These are phyloP conservation scores for Saccharomycopsis malanga DNA, from an alignment of 805 yeast species.

Conservation along the genomic window DNA sequence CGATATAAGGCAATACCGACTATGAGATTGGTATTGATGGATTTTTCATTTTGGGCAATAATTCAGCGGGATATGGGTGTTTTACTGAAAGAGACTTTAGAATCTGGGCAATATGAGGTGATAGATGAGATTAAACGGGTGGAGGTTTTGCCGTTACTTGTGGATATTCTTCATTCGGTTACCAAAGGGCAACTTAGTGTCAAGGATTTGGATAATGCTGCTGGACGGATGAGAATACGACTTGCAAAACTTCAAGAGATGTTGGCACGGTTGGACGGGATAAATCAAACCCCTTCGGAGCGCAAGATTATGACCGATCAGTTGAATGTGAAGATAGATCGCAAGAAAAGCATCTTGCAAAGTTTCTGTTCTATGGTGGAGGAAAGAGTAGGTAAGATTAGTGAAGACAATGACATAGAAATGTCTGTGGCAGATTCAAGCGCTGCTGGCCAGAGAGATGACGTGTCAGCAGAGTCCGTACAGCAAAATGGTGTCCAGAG, in stretches of 20 bases:
- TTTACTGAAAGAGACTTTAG: too few relatives aligned
- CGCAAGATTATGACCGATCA: constrained; percentile 11
- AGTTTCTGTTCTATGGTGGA: constrained; percentile 1
- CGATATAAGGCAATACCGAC: too few relatives aligned
- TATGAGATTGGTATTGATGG: too few relatives aligned
- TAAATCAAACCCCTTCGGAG: constrained; percentile 25
- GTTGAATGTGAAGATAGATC: constrained; percentile 11
- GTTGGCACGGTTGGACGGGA: constrained; percentile 27
- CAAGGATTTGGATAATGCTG: constrained; percentile 17
- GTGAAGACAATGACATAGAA: not conserved
- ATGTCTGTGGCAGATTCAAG: not conserved
- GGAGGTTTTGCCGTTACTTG: constrained; percentile 14
- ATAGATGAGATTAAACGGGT: constrained; percentile 17
- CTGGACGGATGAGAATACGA: constrained; percentile 18
- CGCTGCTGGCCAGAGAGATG: too few relatives aligned
- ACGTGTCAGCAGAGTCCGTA: too few relatives aligned
- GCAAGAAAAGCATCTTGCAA: constrained; percentile 8
- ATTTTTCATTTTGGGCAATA: too few relatives aligned
- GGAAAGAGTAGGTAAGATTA: constrained; percentile 5
- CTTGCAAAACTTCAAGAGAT: constrained; percentile 32
- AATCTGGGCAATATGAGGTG: too few relatives aligned
- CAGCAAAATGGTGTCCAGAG: too few relatives aligned
- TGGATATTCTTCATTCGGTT: constrained; percentile 12
- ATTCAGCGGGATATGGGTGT: too few relatives aligned
- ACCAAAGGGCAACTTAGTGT: constrained; percentile 9